Conservation (phyloP, 768 basidiomycete genomes). For the Boletus huronensis region DNA sequence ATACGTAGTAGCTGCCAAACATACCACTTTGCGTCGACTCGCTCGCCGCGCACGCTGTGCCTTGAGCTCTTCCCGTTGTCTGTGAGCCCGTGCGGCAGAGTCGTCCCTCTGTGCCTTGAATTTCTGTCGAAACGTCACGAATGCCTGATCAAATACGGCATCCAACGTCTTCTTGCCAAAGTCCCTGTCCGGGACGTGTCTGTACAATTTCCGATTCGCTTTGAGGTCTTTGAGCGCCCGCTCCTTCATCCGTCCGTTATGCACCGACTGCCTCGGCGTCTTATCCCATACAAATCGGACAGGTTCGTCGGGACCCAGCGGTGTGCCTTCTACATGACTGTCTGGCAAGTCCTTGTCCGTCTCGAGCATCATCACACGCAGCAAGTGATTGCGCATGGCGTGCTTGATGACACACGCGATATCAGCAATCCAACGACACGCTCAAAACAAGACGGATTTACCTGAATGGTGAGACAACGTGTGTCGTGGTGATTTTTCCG, state of each 20-base stretch:
- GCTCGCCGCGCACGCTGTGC: constrained; percentile 58
- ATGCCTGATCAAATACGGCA: constrained; percentile 65
- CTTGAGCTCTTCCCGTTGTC: constrained; percentile 58
- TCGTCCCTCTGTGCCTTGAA: constrained; percentile 58
- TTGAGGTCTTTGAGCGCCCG: constrained; percentile 60
- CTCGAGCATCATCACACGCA: constrained; percentile 54
- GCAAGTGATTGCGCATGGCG: constrained; percentile 67
- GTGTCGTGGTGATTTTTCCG: constrained; percentile 61
- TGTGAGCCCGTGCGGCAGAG: constrained; percentile 39
- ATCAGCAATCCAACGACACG: constrained; percentile 2
- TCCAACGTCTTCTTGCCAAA: constrained; percentile 62
- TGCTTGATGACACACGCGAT: constrained; percentile 39
- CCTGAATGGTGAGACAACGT: constrained; percentile 66
- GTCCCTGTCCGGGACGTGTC: constrained; percentile 61
- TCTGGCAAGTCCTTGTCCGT: constrained; percentile 59
- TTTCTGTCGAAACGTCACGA: constrained; percentile 65
- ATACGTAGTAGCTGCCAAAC: constrained; percentile 21
- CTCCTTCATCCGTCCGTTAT: constrained; percentile 69
- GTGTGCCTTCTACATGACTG: constrained; percentile 53
- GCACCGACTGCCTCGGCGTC: constrained; percentile 69
- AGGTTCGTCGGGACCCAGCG: constrained; percentile 45
- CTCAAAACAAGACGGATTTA: constrained; percentile 26
- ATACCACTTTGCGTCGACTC: constrained; percentile 59
- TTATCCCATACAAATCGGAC: constrained; percentile 80
- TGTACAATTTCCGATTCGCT: constrained; percentile 52